Evolutionary conservation across 179 eudicot genomes (phyloP).

Genomic region (Heliamphora pulchella): DNA sequence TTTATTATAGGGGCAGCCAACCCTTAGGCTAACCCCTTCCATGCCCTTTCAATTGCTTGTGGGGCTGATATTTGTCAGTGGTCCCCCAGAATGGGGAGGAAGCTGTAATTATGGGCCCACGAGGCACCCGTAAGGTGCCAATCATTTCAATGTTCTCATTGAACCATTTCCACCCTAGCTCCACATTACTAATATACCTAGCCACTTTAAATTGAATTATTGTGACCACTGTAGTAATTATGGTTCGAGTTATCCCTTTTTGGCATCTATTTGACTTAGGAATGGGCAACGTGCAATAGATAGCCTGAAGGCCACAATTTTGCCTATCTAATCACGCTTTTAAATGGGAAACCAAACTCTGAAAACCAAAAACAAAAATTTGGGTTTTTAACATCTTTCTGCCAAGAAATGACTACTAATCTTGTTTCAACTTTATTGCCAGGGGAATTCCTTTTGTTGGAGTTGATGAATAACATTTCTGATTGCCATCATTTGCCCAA

Average conservation of each 20-base stretch:
- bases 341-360: neutral
- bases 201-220: too few relatives aligned
- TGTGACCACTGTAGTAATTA: neutral
- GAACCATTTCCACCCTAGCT: too few relatives aligned
- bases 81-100: neutral
- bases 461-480: constrained; percentile 28
- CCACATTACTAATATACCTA: too few relatives aligned
- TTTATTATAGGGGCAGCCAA: too few relatives aligned
- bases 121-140: too few relatives aligned
- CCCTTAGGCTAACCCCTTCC: too few relatives aligned
- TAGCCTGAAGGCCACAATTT: neutral
- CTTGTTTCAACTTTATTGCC: constrained; percentile 18
- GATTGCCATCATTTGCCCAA: neutral
- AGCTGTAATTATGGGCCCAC: too few relatives aligned
- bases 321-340: neutral
- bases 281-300: neutral
- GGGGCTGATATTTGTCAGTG: neutral
- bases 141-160: too few relatives aligned
- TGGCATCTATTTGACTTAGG: neutral
- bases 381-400: neutral
- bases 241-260: neutral
- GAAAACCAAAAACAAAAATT: neutral
- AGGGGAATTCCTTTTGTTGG: constrained; percentile 55
- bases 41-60: neutral
- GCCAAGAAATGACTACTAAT: neutral